phyloP scores from a whole-genome alignment of 768 basidiomycete genomes.

The Pleurotus sapidus region DNA sequence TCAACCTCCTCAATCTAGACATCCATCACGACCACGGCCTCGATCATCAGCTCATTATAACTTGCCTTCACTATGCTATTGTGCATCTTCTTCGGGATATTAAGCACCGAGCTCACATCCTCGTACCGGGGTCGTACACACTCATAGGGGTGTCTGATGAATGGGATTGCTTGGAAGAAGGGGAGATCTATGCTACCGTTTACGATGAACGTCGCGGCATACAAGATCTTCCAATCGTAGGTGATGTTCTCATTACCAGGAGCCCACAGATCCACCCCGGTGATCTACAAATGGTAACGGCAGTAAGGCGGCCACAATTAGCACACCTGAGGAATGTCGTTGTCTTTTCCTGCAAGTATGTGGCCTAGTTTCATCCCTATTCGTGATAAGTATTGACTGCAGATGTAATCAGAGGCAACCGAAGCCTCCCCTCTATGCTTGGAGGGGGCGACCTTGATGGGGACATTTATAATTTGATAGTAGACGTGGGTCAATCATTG shows the following conservation, averaged over 20 bases:
- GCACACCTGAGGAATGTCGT: slow-evolving; percentile 41
- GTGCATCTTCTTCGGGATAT: slow-evolving; percentile 48
- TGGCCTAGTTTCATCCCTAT: background rate
- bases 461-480: slow-evolving; percentile 47
- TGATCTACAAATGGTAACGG: slow-evolving; percentile 37
- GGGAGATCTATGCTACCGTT: slow-evolving; percentile 45
- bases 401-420: slow-evolving; percentile 28
- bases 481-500: slow-evolving; percentile 27
- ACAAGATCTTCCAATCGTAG: slow-evolving; percentile 26
- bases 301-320: slow-evolving; percentile 37
- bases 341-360: slow-evolving; percentile 48
- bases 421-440: slow-evolving; percentile 43
- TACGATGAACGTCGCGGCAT: slow-evolving; percentile 24
- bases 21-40: slow-evolving; percentile 10
- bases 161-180: slow-evolving; percentile 39
- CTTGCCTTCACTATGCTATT: slow-evolving; percentile 32
- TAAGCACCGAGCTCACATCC: slow-evolving; percentile 50
- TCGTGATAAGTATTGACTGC: no score
- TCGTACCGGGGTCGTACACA: slow-evolving; percentile 44
- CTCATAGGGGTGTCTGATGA: slow-evolving; percentile 54
- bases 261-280: slow-evolving; percentile 56
- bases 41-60: slow-evolving; percentile 33
- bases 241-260: slow-evolving; percentile 41
- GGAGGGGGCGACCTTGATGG: slow-evolving; percentile 57
- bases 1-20: slow-evolving; percentile 25